phyloP scores from a whole-genome alignment of 352 stramenopile species.

The Globisporangium takayamanum region DNA sequence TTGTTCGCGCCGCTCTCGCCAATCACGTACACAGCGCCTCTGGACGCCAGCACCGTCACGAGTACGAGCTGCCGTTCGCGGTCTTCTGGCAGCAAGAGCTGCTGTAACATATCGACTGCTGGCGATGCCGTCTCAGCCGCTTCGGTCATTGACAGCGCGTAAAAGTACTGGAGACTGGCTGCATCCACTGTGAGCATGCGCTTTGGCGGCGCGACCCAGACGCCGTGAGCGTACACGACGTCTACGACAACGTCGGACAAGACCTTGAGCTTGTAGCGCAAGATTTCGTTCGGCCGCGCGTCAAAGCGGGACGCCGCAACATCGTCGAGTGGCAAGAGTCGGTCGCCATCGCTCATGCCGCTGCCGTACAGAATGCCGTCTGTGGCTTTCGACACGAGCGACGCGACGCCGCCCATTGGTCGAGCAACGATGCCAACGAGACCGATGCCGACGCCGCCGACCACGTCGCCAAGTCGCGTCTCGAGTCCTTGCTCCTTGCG shows the following conservation, averaged over 20 bases:
- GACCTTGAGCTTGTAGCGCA: constrained; percentile 78
- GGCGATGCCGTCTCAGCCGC: neutral
- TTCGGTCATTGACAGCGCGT: neutral
- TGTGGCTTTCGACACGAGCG: constrained; percentile 67
- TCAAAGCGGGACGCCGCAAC: constrained; percentile 27
- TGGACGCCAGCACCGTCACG: constrained; percentile 43
- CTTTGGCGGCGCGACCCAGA: constrained; percentile 40
- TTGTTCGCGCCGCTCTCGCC: constrained; percentile 29
- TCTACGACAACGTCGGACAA: constrained; percentile 38
- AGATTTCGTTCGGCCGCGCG: constrained; percentile 52
- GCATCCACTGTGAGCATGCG: constrained; percentile 16
- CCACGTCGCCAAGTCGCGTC: constrained; percentile 52
- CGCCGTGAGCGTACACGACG: constrained; percentile 57
- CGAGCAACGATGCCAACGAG: constrained; percentile 73
- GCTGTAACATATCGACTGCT: constrained; percentile 15
- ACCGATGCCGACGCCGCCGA: constrained; percentile 69
- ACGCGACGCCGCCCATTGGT: constrained; percentile 72
- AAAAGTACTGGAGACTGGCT: constrained; percentile 24
- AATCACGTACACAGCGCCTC: constrained; percentile 48
- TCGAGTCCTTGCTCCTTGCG: constrained; percentile 52
- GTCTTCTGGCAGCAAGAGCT: constrained; percentile 33
- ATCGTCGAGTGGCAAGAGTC: constrained; percentile 24
- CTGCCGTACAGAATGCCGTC: constrained; percentile 66
- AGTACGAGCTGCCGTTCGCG: constrained; percentile 17
- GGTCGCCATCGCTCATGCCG: constrained; percentile 35